These are phyloP conservation scores for Teratosphaeria destructans DNA, from an alignment of 2,329 filamentous ascomycete species.

Conservation along the genomic window DNA sequence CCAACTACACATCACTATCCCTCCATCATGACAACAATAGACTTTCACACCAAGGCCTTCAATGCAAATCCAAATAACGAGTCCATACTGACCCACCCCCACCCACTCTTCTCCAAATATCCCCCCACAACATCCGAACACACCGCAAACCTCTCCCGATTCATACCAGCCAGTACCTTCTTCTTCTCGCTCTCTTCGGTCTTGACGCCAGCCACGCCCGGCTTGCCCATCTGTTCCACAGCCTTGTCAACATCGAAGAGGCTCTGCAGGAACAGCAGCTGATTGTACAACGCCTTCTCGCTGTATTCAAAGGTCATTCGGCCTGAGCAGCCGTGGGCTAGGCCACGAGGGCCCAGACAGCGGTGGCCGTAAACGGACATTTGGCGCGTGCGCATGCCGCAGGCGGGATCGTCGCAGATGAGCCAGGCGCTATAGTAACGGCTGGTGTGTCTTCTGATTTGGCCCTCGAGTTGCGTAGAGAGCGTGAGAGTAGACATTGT, in stretches of 20 bases:
- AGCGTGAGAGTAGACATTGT: constrained; percentile 61
- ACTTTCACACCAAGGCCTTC: constrained; percentile 10
- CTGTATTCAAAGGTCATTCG: constrained; percentile 79
- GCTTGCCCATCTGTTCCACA: constrained; percentile 32
- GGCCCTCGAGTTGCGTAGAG: constrained; percentile 76
- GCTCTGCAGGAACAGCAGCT: constrained; percentile 74
- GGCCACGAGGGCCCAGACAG: constrained; percentile 77
- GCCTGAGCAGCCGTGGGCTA: constrained; percentile 74
- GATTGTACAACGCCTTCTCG: constrained; percentile 90
- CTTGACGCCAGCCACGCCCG: constrained; percentile 18
- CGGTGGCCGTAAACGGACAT: constrained; percentile 87
- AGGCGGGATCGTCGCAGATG: constrained; percentile 78
- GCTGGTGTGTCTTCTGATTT: constrained; percentile 66
- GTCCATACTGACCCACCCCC: constrained; percentile 38
- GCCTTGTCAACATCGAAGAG: constrained; percentile 88
- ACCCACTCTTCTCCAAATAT: constrained; percentile 28
- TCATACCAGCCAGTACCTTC: constrained; percentile 66
- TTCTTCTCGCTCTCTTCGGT: constrained; percentile 48
- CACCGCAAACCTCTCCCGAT: constrained; percentile 66
- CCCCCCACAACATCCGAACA: constrained; percentile 64
- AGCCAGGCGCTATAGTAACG: constrained; percentile 91
- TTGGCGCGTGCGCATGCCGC: constrained; percentile 76
- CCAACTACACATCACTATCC: not conserved
- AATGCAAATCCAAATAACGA: constrained; percentile 36
- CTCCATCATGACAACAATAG: not conserved